These are phyloP conservation scores for Pachysandra terminalis DNA, from an alignment of 164 flowering plant genomes.

Conservation along the genomic window DNA sequence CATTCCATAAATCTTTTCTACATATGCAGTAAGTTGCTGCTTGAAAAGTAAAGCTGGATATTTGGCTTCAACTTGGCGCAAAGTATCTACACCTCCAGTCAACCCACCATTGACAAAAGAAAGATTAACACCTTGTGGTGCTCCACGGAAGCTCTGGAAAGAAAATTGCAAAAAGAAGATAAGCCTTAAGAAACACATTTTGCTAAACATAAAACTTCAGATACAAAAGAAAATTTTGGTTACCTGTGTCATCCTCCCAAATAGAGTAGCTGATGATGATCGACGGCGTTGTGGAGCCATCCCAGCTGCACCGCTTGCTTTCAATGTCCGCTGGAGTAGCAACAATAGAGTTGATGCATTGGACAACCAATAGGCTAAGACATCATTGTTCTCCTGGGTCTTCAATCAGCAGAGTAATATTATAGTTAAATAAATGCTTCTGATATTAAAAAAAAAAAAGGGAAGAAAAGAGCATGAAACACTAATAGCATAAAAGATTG, in stretches of 20 bases:
- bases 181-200: neutral
- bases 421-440: constrained; percentile 9
- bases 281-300: constrained; percentile 91
- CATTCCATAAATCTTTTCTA: constrained; percentile 98
- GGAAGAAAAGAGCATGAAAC: neutral
- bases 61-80: constrained; percentile 96
- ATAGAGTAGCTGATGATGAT: constrained; percentile 80
- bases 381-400: constrained; percentile 86
- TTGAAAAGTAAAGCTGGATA: constrained; percentile 98
- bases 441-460: neutral
- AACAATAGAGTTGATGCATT: constrained; percentile 90
- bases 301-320: constrained; percentile 97
- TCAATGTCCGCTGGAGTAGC: constrained; percentile 88
- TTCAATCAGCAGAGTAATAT: constrained; percentile 26
- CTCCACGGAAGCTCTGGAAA: constrained; percentile 84
- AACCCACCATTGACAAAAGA: constrained; percentile 62
- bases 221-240: constrained; percentile 6
- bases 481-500: neutral
- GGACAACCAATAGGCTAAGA: constrained; percentile 92
- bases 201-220: constrained; percentile 2
- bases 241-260: constrained; percentile 97
- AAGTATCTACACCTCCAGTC: constrained; percentile 64
- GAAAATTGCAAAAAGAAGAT: constrained; percentile 1
- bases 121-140: constrained; percentile 87
- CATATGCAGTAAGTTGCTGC: constrained; percentile 98